Evolutionary conservation across 2,329 filamentous ascomycete genomes (phyloP), one percentile per base, ranked within the genome.

Genomic region (Simplicillium aogashimaense): DNA sequence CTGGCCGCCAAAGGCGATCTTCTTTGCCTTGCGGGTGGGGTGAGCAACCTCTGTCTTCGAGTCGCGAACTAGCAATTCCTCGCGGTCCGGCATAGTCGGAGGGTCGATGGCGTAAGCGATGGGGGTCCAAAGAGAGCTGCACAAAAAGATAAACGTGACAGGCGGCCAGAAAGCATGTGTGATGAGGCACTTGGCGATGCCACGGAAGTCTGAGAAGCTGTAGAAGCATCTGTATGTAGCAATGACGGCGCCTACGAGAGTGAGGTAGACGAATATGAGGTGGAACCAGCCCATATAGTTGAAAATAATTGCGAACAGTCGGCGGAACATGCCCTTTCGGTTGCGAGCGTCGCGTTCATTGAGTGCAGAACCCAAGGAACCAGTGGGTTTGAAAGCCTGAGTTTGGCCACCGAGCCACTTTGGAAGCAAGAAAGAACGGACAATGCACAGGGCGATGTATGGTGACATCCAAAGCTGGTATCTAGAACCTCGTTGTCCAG

Each of bases 111-210:
- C 73, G 51, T 82, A 82, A 2, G 64, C 63, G 35, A 82, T 64
- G 0, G 78, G 78, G 0, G 67, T 74, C 72, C 73, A 78, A 18
- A 75, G 58, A 1, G 71, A 71, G 38, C 61, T 68, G 60, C 67
- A 69, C 36, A 72, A 65, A 50, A 73, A 71, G 34, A 77, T 49
- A 58, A 75, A 78, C 1, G 73, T 70, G 34, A 78, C 50, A 0
- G 76, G 76, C 6, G 75, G 75, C 76, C 76, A 81, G 58, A 72
- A 74, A 11, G 73, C 74, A 52, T 79, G 74, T 0, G 74, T 78
- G 32, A 81, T 52, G 4, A 81, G 59, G 47, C 66, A 68, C 36
- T 71, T 51, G 13, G 77, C 58, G n/a, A 67, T 56, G 9, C 63
- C 60, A 45, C 57, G 57, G 29, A 59, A 55, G 4, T 55, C 51